phyloP scores from a whole-genome alignment of 2,329 filamentous ascomycete species.

The Aspergillus fumigatiaffinis region DNA sequence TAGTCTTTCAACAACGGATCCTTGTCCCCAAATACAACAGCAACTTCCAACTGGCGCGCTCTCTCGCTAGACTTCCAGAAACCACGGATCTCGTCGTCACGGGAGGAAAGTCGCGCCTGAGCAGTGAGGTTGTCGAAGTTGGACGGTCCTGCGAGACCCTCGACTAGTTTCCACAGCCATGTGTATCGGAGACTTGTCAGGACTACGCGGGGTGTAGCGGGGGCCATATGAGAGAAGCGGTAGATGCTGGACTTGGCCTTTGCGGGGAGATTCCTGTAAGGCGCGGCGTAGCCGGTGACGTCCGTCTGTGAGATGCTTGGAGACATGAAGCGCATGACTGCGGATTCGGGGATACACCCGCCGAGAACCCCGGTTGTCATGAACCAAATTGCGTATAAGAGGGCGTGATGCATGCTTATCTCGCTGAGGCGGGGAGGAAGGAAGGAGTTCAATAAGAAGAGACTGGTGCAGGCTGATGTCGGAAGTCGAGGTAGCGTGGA shows the following conservation, averaged over 20 bases:
- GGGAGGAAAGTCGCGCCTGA: not conserved
- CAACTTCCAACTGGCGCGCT: not conserved
- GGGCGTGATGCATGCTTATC: constrained; percentile 2
- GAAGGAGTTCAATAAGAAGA: constrained; percentile 14
- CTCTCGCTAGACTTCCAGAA: not conserved
- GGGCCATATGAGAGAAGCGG: not conserved
- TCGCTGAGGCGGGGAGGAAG: constrained; percentile 9
- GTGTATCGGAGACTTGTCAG: not conserved
- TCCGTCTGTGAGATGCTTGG: not conserved
- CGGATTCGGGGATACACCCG: not conserved
- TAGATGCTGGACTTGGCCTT: not conserved
- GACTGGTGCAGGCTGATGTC: not conserved
- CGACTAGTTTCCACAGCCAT: not conserved
- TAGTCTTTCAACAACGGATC: not conserved
- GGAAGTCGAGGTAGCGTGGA: not conserved
- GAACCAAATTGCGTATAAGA: not conserved
- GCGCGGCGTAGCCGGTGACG: not conserved
- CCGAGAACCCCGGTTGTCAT: not conserved
- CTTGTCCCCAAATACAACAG: not conserved
- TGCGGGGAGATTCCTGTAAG: not conserved
- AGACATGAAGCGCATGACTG: not conserved
- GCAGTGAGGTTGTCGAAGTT: not conserved
- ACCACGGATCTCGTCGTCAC: not conserved
- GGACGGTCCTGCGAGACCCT: not conserved
- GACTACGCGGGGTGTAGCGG: not conserved